These are phyloP conservation scores for Colletotrichum sp. DNA, from an alignment of 2,329 filamentous ascomycete species.

Conservation along the genomic window DNA sequence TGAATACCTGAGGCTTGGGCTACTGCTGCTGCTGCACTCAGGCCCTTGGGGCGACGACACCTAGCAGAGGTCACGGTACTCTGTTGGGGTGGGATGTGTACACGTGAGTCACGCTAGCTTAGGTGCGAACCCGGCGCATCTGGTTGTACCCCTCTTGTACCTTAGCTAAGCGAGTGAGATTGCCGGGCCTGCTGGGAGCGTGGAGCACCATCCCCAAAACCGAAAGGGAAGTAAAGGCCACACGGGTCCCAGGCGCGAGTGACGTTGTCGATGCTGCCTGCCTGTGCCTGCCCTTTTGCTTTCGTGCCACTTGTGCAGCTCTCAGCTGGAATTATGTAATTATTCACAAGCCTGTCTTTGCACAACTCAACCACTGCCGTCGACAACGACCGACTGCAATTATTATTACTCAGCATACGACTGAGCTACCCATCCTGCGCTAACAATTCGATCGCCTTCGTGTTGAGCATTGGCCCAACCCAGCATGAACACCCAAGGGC, in stretches of 20 bases:
- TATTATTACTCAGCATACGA: neutral
- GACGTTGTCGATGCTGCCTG: constrained; percentile 42
- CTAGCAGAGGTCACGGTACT: constrained; percentile 10
- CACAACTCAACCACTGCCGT: neutral
- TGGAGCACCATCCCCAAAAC: neutral
- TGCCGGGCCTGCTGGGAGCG: constrained; percentile 7
- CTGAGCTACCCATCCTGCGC: neutral
- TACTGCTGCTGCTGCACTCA: constrained; percentile 5
- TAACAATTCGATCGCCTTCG: neutral
- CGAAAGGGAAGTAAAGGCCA: neutral
- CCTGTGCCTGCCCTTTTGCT: neutral
- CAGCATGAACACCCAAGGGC: neutral
- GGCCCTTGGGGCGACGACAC: neutral
- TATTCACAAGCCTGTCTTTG: neutral
- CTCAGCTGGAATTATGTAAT: constrained; percentile 4
- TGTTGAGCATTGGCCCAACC: neutral
- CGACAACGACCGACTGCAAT: neutral
- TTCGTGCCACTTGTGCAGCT: neutral
- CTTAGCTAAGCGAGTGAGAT: constrained; percentile 11
- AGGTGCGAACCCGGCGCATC: neutral
- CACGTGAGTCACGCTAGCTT: neutral
- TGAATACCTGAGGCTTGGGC: constrained; percentile 22
- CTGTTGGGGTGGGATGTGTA: neutral
- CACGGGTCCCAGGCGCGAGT: constrained; percentile 24
- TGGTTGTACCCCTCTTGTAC: constrained; percentile 25